Evolutionary conservation across 2,329 filamentous ascomycete species (phyloP).

Genomic region (Coleophoma crateriformis): DNA sequence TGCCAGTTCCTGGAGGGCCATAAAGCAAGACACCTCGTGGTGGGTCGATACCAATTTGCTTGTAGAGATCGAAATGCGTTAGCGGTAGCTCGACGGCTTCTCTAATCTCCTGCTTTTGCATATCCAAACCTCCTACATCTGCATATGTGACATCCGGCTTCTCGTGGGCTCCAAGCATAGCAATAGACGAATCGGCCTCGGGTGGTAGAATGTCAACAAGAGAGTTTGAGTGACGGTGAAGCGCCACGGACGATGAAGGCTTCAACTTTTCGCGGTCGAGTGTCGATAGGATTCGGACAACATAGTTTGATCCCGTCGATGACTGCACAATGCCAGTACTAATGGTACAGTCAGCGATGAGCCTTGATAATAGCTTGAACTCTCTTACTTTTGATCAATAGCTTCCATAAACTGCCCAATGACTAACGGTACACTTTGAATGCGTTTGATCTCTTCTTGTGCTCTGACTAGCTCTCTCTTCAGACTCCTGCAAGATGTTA

Average conservation of each 20-base stretch:
- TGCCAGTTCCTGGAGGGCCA: conserved; percentile 90
- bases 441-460: conserved; percentile 99
- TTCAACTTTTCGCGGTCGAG: conserved; percentile 98
- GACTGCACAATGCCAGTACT: conserved; percentile 98
- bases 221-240: conserved; percentile 97
- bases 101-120: conserved; percentile 99
- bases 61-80: conserved; percentile 97
- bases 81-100: conserved; percentile 96
- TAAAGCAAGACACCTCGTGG: conserved; percentile 94
- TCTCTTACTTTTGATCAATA: conserved; percentile 89
- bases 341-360: conserved; percentile 13
- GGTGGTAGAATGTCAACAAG: conserved; percentile 98
- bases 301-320: conserved; percentile 97
- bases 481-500: conserved; percentile 59
- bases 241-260: conserved; percentile 92
- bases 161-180: conserved; percentile 93
- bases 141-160: conserved; percentile 98
- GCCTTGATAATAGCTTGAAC: neutral
- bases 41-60: conserved; percentile 98
- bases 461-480: conserved; percentile 96
- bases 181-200: conserved; percentile 96
- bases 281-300: conserved; percentile 95
- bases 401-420: conserved; percentile 99
- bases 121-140: conserved; percentile 94
- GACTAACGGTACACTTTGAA: conserved; percentile 95